phyloP scores from a whole-genome alignment of 306 rosid genomes.

The Amphicarpaea edgeworthii region DNA sequence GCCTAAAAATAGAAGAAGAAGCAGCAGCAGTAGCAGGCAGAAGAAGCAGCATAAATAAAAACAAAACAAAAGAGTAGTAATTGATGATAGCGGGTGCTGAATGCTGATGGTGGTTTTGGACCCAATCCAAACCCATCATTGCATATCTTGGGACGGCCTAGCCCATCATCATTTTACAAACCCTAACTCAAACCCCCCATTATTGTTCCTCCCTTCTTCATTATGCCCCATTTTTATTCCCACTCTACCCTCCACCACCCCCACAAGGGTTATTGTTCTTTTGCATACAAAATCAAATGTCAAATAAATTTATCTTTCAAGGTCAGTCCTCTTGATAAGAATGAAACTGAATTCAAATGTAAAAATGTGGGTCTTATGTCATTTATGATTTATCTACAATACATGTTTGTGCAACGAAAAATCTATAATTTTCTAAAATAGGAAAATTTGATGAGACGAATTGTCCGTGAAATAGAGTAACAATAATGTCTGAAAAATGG shows the following conservation, averaged over 20 bases:
- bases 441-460: no score
- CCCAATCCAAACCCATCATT: constrained; percentile 99
- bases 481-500: no score
- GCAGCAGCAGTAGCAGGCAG: no score
- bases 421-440: no score
- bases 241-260: constrained; percentile 47
- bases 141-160: constrained; percentile 99
- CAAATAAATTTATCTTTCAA: no score
- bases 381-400: no score
- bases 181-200: constrained; percentile 80
- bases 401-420: no score
- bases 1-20: constrained; percentile 48
- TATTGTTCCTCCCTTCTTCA: constrained; percentile 65
- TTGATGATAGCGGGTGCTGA: constrained; percentile 56
- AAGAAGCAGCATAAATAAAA: constrained; percentile 59
- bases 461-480: no score
- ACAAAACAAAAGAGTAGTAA: constrained; percentile 66
- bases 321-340: no score
- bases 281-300: background rate
- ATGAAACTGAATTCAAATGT: no score
- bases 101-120: constrained; percentile 72
- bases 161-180: constrained; percentile 97
- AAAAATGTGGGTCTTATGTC: no score
- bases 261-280: background rate
- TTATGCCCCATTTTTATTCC: constrained; percentile 49